Percentiles rank a stretch among this genome's conserved stretches.
phyloP scores from a whole-genome alignment of 805 yeast species.

The Saccharomycopsis javanensis region DNA sequence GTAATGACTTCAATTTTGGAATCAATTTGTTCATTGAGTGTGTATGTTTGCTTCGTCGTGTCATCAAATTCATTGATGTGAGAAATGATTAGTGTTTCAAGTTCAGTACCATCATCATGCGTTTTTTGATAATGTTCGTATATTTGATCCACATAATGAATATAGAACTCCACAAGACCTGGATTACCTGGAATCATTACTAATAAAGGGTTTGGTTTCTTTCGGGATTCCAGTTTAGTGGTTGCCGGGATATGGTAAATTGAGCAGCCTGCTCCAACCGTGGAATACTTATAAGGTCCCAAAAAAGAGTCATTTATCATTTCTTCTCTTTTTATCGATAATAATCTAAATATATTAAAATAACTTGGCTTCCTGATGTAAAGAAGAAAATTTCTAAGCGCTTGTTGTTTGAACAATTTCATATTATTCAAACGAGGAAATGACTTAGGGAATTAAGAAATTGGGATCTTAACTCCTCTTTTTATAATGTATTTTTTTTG shows the following conservation, averaged over 20 bases:
- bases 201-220: conserved; percentile 31
- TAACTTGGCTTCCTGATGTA: not conserved
- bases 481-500: not conserved
- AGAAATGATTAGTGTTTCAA: conserved; percentile 51
- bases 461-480: too few species aligned
- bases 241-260: conserved; percentile 10
- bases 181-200: conserved; percentile 73
- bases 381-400: not conserved
- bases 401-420: too few species aligned
- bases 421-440: too few species aligned
- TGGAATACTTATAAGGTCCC: conserved; percentile 5
- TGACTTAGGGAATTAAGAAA: too few species aligned
- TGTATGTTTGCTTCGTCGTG: conserved; percentile 23
- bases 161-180: conserved; percentile 58
- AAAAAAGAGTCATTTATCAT: not conserved
- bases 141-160: conserved; percentile 38
- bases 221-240: not conserved
- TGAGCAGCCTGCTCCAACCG: conserved; percentile 3
- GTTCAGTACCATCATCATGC: conserved; percentile 23
- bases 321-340: not conserved
- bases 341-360: not conserved
- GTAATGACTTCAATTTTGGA: conserved; percentile 48
- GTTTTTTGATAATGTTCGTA: conserved; percentile 28
- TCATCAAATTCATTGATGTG: conserved; percentile 27
- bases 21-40: conserved; percentile 44